Evolutionary conservation across 768 basidiomycete species (phyloP).

Genomic region (Cyclocybe aegerita): DNA sequence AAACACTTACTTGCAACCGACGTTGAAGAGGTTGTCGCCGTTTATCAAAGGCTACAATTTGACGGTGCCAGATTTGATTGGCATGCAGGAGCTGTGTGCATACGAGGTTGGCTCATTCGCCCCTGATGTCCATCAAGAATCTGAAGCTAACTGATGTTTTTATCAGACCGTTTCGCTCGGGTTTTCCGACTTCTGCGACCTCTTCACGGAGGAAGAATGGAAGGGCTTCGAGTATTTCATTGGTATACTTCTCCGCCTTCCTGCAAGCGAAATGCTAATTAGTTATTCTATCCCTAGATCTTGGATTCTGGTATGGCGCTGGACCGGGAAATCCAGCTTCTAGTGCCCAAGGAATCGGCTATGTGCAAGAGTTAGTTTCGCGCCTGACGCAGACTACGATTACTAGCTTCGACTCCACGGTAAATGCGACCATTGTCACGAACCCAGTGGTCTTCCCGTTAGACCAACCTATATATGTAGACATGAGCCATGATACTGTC

Average conservation of each 20-base stretch:
- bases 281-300: conserved; percentile 29
- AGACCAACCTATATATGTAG: conserved; percentile 62
- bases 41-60: conserved; percentile 52
- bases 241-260: conserved; percentile 18
- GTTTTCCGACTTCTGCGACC: conserved; percentile 71
- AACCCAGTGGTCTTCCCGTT: conserved; percentile 55
- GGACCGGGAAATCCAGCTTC: conserved; percentile 70
- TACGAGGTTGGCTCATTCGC: conserved; percentile 52
- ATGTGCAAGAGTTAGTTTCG: conserved; percentile 68
- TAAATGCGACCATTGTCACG: conserved; percentile 66
- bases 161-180: conserved; percentile 75
- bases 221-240: conserved; percentile 67
- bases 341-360: conserved; percentile 63
- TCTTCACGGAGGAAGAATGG: conserved; percentile 85
- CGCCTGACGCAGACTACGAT: conserved; percentile 65
- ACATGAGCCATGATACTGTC: conserved; percentile 75
- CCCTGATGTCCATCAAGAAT: background rate
- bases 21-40: conserved; percentile 49
- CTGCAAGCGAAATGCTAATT: background rate
- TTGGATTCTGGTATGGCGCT: conserved; percentile 61
- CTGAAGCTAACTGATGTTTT: background rate
- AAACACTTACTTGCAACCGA: conserved; percentile 55
- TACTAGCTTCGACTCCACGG: conserved; percentile 52
- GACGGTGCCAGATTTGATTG: conserved; percentile 50
- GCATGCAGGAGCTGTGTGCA: conserved; percentile 69